Percentiles rank a stretch among this genome's conserved stretches.
These are phyloP conservation scores for Fraxinus xanthoxyloides DNA, from an alignment of 305 asterid species.

Conservation along the genomic window DNA sequence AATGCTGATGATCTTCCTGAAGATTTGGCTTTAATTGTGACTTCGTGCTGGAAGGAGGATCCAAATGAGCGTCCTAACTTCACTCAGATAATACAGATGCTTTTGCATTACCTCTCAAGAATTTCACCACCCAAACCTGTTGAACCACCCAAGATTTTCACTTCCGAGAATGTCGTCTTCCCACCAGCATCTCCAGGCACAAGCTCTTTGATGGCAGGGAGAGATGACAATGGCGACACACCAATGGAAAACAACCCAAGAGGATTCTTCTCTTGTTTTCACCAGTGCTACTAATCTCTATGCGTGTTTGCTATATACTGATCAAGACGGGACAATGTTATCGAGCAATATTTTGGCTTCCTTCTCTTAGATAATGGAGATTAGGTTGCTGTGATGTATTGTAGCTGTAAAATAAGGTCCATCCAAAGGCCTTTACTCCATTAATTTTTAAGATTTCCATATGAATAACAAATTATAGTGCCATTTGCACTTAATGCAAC, in stretches of 20 bases:
- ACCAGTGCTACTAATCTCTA: constrained; percentile 44
- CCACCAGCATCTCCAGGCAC: constrained; percentile 98
- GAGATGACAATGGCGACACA: constrained; percentile 45
- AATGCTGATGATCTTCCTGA: constrained; percentile 73
- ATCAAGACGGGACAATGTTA: neutral
- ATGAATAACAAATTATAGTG: neutral
- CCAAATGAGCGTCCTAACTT: constrained; percentile 84
- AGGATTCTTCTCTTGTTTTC: constrained; percentile 72
- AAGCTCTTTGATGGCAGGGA: constrained; percentile 73
- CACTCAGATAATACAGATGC: constrained; percentile 92
- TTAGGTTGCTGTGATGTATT: constrained; percentile 60
- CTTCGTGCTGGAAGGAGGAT: constrained; percentile 94
- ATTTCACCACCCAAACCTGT: constrained; percentile 68
- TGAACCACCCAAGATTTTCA: constrained; percentile 53
- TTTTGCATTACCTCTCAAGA: constrained; percentile 62
- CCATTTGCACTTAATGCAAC: constrained; percentile 13
- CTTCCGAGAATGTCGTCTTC: constrained; percentile 54
- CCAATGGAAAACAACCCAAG: constrained; percentile 46
- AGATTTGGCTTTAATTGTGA: constrained; percentile 75
- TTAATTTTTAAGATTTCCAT: neutral
- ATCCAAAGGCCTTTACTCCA: constrained; percentile 63
- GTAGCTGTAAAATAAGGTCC: constrained; percentile 67
- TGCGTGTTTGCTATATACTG: neutral
- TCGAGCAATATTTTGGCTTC: constrained; percentile 1
- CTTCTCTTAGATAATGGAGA: constrained; percentile 34